A percentile compares a stretch with the other conserved stretches of the same genome.
Conservation (phyloP, 2,329 filamentous ascomycete genomes). For the Aureobasidium sp. region DNA sequence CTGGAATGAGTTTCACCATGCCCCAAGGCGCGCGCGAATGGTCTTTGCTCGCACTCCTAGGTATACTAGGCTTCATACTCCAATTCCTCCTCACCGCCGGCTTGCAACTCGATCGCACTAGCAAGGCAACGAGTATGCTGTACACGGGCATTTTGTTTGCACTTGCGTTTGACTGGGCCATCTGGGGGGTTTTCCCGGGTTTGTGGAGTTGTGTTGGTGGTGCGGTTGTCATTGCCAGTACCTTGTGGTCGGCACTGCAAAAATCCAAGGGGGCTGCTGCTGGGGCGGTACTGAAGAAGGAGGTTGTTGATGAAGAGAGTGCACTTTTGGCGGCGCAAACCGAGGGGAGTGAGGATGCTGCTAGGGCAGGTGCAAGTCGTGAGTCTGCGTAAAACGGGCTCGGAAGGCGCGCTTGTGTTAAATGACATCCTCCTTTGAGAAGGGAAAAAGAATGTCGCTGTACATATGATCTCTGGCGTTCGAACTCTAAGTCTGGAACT, state of each 20-base stretch:
- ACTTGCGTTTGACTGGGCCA: conserved; percentile 1
- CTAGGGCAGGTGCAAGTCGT: not conserved
- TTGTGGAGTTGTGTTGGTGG: conserved; percentile 6
- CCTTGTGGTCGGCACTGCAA: conserved; percentile 6
- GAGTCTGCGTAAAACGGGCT: not conserved
- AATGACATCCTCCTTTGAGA: too few relatives aligned
- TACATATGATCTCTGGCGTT: too few relatives aligned
- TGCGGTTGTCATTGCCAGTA: conserved; percentile 9
- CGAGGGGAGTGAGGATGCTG: not conserved
- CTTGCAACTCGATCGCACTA: conserved; percentile 1
- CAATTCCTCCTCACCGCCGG: conserved; percentile 12
- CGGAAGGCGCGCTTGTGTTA: not conserved
- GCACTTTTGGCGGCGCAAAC: conserved; percentile 1
- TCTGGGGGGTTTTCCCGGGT: conserved; percentile 11
- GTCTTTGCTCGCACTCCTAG: not conserved
- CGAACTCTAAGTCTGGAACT: too few relatives aligned
- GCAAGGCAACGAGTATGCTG: conserved; percentile 13
- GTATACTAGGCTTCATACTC: conserved; percentile 9
- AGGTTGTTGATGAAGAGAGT: conserved; percentile 9
- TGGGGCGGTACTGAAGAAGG: not conserved
- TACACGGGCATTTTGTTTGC: conserved; percentile 11
- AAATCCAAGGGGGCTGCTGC: not conserved
- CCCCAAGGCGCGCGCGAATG: not conserved
- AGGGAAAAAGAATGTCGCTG: too few relatives aligned
- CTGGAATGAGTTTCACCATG: not conserved